phyloP scores from a whole-genome alignment of 768 basidiomycete genomes.

The Leccinum subgranulosum region DNA sequence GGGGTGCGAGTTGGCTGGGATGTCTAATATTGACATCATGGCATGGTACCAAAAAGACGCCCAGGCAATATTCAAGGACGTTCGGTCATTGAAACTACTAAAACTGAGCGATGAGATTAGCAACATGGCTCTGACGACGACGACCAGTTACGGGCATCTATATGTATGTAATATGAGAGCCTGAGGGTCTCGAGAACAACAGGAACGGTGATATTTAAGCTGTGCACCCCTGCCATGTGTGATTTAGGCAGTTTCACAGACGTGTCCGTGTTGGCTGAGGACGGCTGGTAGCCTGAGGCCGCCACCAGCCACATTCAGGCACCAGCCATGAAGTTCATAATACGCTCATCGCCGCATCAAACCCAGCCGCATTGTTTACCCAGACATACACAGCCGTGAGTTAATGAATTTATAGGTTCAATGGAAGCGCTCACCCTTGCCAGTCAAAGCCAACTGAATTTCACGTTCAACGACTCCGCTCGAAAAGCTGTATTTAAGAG shows the following conservation, averaged over 20 bases:
- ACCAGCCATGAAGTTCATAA: conserved; percentile 16
- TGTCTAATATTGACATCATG: background rate
- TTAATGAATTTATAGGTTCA: background rate
- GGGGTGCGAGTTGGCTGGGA: background rate
- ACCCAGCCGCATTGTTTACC: conserved; percentile 19
- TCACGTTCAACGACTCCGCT: conserved; percentile 19
- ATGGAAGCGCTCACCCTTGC: background rate
- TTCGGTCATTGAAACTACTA: background rate
- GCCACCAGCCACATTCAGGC: conserved; percentile 15
- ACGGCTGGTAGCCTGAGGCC: background rate
- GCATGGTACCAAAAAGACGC: background rate
- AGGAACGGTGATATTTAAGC: background rate
- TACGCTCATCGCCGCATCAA: conserved; percentile 1
- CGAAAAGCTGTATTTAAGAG: conserved; percentile 15
- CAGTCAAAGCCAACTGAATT: conserved; percentile 1
- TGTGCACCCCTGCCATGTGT: conserved; percentile 9
- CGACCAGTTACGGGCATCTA: background rate
- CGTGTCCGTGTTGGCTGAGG: background rate
- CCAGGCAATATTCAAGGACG: background rate
- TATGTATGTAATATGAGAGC: background rate
- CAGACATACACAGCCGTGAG: conserved; percentile 19
- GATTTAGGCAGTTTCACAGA: background rate
- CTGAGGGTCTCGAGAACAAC: background rate
- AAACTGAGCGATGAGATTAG: background rate
- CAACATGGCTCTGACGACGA: background rate